Percentiles rank a stretch among this genome's conserved stretches.
Conservation (phyloP, 345 rosid species). For the Arabidopsis arenosa region DNA sequence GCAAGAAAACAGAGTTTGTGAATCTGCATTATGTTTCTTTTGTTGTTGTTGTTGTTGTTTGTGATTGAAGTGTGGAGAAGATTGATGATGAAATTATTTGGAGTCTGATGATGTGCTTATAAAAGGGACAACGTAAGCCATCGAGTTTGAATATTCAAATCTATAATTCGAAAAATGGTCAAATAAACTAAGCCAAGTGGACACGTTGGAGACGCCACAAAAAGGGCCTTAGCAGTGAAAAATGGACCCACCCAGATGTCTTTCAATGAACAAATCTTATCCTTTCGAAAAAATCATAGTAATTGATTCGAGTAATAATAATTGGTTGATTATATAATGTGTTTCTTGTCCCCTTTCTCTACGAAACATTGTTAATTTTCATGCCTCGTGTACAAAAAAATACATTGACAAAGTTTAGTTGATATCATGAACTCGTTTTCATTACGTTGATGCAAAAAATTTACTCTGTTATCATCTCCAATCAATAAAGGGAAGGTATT, state of each 20-base stretch:
- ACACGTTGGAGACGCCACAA: slow-evolving; percentile 30
- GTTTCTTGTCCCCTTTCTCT: background rate
- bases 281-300: background rate
- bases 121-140: slow-evolving; percentile 34
- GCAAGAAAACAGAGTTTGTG: slow-evolving; percentile 41
- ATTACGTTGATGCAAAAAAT: background rate
- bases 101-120: slow-evolving; percentile 19
- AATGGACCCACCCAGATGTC: slow-evolving; percentile 22
- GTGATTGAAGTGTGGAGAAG: slow-evolving; percentile 7
- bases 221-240: background rate
- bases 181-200: slow-evolving; percentile 42
- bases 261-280: slow-evolving; percentile 26
- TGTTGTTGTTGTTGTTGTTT: background rate
- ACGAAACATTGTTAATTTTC: background rate
- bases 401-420: background rate
- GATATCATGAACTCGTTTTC: background rate
- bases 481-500: background rate
- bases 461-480: background rate
- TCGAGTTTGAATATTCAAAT: slow-evolving; percentile 21
- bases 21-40: slow-evolving; percentile 33
- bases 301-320: background rate
- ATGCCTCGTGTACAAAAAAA: background rate
- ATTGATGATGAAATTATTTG: slow-evolving; percentile 6
- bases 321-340: background rate
- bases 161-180: slow-evolving; percentile 18